phyloP scores from a whole-genome alignment of 2,329 filamentous ascomycete genomes.

The Colletotrichum coccodes region DNA sequence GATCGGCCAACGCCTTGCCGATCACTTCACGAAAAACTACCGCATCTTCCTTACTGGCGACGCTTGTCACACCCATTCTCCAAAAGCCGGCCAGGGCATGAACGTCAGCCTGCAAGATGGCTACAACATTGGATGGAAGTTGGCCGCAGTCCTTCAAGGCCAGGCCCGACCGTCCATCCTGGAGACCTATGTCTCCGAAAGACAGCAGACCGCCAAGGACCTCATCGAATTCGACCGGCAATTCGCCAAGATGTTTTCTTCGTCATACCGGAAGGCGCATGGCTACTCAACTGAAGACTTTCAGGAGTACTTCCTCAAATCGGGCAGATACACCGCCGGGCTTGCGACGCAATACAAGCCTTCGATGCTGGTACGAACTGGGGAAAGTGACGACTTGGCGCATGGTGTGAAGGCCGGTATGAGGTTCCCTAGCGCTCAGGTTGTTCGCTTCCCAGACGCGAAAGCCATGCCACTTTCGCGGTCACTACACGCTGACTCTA shows the following conservation, averaged over 20 bases:
- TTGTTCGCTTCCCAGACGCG: constrained; percentile 69
- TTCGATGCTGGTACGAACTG: constrained; percentile 54
- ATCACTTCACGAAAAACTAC: constrained; percentile 73
- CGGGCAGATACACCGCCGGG: constrained; percentile 69
- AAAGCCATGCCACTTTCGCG: constrained; percentile 64
- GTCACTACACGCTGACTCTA: constrained; percentile 56
- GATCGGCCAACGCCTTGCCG: constrained; percentile 78
- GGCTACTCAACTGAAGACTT: constrained; percentile 60
- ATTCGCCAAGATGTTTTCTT: constrained; percentile 89
- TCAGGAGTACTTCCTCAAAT: constrained; percentile 65
- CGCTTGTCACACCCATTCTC: constrained; percentile 80
- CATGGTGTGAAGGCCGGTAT: constrained; percentile 59
- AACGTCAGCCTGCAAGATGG: constrained; percentile 84
- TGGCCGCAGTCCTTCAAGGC: constrained; percentile 86
- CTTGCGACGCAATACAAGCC: constrained; percentile 64
- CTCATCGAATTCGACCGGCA: constrained; percentile 88
- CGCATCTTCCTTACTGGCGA: constrained; percentile 81
- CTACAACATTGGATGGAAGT: constrained; percentile 94
- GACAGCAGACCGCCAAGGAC: constrained; percentile 84
- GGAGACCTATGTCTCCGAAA: constrained; percentile 86
- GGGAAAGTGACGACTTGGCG: constrained; percentile 49
- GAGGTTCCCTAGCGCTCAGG: constrained; percentile 67
- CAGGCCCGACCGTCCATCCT: constrained; percentile 80
- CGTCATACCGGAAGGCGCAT: constrained; percentile 45
- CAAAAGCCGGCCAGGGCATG: constrained; percentile 83